Conservation (phyloP, 2,329 filamentous ascomycete species). For the Cercospora sp. region DNA sequence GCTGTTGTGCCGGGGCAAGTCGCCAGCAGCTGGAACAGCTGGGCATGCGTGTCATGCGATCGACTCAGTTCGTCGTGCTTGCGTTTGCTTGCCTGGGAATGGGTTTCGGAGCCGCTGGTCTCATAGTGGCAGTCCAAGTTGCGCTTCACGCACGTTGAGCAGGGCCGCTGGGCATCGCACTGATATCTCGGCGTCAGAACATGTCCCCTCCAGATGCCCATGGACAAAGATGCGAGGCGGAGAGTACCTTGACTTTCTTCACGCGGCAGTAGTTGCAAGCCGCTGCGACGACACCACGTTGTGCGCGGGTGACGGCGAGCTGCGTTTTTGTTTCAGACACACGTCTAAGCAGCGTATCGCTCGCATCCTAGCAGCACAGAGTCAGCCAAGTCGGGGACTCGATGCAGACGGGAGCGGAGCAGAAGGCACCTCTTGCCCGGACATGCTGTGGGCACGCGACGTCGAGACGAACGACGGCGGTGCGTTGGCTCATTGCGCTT, state of each 20-base stretch:
- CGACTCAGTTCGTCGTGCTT: conserved; percentile 11
- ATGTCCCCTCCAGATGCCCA: not conserved
- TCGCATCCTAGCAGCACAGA: not conserved
- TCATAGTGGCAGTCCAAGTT: conserved; percentile 5
- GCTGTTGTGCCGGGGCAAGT: not conserved
- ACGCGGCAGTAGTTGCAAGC: not conserved
- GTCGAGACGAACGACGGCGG: not conserved
- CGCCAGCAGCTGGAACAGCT: conserved; percentile 1
- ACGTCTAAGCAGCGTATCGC: not conserved
- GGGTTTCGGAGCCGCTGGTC: conserved; percentile 11
- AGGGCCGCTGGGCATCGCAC: not conserved
- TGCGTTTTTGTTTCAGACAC: not conserved
- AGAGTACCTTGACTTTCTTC: conserved; percentile 1
- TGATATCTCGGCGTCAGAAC: not conserved
- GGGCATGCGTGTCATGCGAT: not conserved
- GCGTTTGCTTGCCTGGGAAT: conserved; percentile 14
- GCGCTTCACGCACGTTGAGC: not conserved
- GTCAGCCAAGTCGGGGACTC: not conserved
- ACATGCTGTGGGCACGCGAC: not conserved
- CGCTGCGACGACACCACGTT: not conserved
- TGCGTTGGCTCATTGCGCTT: not conserved
- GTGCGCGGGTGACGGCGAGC: not conserved
- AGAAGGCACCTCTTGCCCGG: not conserved
- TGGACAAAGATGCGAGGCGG: not conserved
- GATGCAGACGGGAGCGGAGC: not conserved